Evolutionary conservation across 2,329 filamentous ascomycete genomes (phyloP).

Genomic region (Apiospora rasikravindrae): DNA sequence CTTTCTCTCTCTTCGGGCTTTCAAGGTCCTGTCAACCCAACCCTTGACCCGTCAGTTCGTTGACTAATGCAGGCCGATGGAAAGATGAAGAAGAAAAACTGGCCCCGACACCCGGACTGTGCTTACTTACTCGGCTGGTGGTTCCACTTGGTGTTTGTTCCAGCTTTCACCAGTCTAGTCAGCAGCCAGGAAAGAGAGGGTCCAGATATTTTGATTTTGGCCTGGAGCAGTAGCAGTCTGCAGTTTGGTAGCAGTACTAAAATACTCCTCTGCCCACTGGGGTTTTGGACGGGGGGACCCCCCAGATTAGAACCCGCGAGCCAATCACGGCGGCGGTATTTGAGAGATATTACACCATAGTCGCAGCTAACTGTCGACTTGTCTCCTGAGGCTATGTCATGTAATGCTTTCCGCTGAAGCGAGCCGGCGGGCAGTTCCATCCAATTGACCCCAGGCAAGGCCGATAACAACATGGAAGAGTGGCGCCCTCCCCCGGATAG

Average conservation of each 20-base stretch:
- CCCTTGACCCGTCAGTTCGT: not conserved
- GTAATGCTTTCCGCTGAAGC: not conserved
- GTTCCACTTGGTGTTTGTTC: not conserved
- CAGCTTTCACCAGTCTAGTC: not conserved
- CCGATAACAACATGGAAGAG: not conserved
- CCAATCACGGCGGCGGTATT: constrained; percentile 4
- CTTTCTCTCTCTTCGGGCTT: not conserved
- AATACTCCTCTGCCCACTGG: not conserved
- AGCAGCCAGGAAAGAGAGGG: not conserved
- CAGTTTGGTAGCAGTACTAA: no score
- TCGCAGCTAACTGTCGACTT: not conserved
- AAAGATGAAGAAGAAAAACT: not conserved
- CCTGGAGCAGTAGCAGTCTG: no score
- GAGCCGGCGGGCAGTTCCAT: not conserved
- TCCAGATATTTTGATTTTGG: not conserved
- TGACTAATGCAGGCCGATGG: not conserved
- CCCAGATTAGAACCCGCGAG: not conserved
- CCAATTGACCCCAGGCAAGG: not conserved
- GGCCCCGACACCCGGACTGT: not conserved
- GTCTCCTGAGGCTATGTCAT: not conserved
- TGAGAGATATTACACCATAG: constrained; percentile 11
- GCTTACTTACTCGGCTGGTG: constrained; percentile 1
- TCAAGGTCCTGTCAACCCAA: not conserved
- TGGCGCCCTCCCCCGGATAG: not conserved
- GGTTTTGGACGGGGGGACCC: not conserved